Evolutionary conservation across 2,329 filamentous ascomycete genomes (phyloP), one percentile per base, ranked within the genome.

Genomic region (Alternaria rosae): DNA sequence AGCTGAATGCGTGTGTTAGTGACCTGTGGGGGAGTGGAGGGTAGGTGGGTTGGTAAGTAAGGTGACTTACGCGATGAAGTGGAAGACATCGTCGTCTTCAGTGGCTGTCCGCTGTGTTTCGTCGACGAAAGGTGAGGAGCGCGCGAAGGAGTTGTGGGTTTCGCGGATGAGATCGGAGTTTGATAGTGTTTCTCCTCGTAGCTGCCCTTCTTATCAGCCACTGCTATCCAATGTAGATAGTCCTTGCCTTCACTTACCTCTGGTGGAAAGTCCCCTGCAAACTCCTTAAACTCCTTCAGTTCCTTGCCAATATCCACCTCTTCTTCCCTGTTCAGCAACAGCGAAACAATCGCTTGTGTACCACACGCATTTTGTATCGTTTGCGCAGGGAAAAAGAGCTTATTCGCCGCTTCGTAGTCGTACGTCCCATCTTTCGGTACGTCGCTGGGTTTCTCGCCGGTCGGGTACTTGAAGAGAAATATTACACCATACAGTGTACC

Each of bases 361-460:
- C 94, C 95, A 82, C 95, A 99, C 8, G 95, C 95, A 81, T 99
- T 99, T 81, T 98, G 94, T 78, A 99, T 99, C 5, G 94, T 98
- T 83, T 99, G 95, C 28, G 91, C 89, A 5, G 95, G 95, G 81
- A 99, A 99, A 86, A 97, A 99, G 72, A 97, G 86, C 64, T 87
- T 85, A 65, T 93, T 89, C 17, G 91, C 84, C 13, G 93, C 92
- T 15, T 84, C 85, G 70, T 88, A 84, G 82, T 97, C 93, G 79
- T 92, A 97, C 32, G 83, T 85, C 64, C 95, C 95, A 78, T 98
- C 94, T 67, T 89, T 87, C 0, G 94, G 93, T 45, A 86, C 86
- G 59, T 88, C 85, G 43, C 85, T 80, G 41, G 88, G 82, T 85
- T 90, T 71, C 80, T 87, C 84, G 76, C 91, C 89, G 64, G 89